These are phyloP conservation scores for Populus ilicifolia DNA, from an alignment of 345 rosid genomes.

Conservation along the genomic window DNA sequence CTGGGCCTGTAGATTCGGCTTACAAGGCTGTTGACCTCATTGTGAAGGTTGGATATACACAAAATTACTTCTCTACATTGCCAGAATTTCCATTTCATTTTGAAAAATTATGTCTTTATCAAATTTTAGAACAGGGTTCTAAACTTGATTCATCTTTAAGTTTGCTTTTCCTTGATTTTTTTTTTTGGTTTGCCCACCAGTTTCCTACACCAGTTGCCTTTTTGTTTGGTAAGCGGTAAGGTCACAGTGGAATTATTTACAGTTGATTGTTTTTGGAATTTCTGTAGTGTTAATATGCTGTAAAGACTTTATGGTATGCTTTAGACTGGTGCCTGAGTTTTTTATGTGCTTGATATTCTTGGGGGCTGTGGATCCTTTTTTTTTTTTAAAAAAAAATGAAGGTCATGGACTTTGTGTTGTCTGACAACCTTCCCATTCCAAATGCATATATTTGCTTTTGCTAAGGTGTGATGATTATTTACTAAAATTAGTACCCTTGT, in stretches of 20 bases:
- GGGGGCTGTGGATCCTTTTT: not conserved
- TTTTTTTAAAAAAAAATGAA: too few relatives aligned
- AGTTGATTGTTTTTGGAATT: too few relatives aligned
- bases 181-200: too few relatives aligned
- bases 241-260: too few relatives aligned
- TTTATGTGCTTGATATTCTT: not conserved
- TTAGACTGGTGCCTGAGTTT: too few relatives aligned
- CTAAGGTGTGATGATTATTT: not conserved
- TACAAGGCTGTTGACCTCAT: conserved; percentile 91
- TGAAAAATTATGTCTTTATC: not conserved
- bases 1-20: conserved; percentile 97
- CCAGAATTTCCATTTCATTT: not conserved
- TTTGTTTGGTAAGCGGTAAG: too few relatives aligned
- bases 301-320: too few relatives aligned
- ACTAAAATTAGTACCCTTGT: not conserved
- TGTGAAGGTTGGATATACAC: conserved; percentile 49
- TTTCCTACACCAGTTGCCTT: too few relatives aligned
- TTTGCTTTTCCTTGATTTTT: too few relatives aligned
- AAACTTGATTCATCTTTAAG: too few relatives aligned
- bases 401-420: not conserved
- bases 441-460: not conserved
- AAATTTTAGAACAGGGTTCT: too few relatives aligned
- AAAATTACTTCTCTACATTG: not conserved
- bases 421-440: not conserved
- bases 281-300: too few relatives aligned